Base-by-base conservation (phyloP, 2,329 filamentous ascomycete species). In the Paecilomyces formosus region DNA sequence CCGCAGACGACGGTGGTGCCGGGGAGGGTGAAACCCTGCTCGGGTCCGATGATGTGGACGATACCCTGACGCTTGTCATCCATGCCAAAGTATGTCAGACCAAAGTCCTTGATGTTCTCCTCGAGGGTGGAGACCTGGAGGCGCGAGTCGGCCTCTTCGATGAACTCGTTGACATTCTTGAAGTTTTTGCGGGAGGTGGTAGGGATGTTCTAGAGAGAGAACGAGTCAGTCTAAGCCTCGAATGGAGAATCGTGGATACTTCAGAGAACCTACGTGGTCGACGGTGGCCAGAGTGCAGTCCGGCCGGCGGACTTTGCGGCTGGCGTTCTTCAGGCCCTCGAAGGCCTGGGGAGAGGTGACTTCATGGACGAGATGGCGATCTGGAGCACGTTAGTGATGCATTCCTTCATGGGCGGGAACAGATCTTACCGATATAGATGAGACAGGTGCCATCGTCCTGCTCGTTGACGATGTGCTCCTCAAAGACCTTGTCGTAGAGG, bases 271-370 rank as follows among this genome's bases (percentile, higher is more conserved):
- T 90, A 95, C 91, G 78, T 99, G 93, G 77, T 99, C 94, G 61
- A 92, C 95, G 52, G 94, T 99, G 59, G 90, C 93, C 61, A 99
- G 84, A 66, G 94, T 97, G 83, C 93, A 97, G 78, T 99, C 94
- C 60, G 93, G 92, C 79, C 94, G 85, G 77, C 94, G 88, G 63
- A 99, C 92, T 76, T 87, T 85, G 62, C 94, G 88, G 64, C 86
- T 86, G 55, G 94, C 92, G 76, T 96, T 96, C 74, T 88, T 89
- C 57, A 97, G 85, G 55, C 93, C 93, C 75, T 99, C 94, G 70
- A 97, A 99, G 54, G 94, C 94, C 90, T 97, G 94, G 87, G 94
- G 94, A 68, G 93, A 97, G 68, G 94, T 99, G 74, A 99, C 94
- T 82, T 99, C 94, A 75, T 99, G 94, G 62, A 97, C 92, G 62